phyloP scores from a whole-genome alignment of 345 rosid species.

The Melastoma malabathricum region DNA sequence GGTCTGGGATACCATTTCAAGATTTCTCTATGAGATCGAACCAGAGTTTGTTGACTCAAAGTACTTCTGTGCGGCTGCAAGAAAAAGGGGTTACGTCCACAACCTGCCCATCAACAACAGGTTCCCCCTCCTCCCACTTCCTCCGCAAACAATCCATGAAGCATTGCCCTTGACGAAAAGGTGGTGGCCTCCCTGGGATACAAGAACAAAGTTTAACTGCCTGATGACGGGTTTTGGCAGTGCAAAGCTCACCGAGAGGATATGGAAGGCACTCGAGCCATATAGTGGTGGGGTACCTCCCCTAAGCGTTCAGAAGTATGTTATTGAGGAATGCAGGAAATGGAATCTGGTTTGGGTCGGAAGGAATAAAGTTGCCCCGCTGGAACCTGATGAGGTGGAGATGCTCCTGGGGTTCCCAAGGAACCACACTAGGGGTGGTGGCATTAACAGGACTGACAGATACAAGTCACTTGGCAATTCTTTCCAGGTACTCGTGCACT shows the following conservation, averaged over 20 bases:
- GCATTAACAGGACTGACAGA: conserved; percentile 70
- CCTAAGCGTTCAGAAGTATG: conserved; percentile 29
- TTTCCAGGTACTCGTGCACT: conserved; percentile 42
- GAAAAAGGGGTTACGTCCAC: conserved; percentile 85
- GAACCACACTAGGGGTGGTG: conserved; percentile 92
- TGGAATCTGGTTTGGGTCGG: conserved; percentile 99
- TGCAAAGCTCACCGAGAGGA: conserved; percentile 59
- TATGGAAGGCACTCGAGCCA: conserved; percentile 44
- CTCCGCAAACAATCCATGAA: conserved; percentile 50
- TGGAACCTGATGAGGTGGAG: conserved; percentile 85
- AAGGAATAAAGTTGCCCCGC: conserved; percentile 67
- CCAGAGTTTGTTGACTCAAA: conserved; percentile 88
- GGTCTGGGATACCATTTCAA: conserved; percentile 71
- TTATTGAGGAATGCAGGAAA: conserved; percentile 54
- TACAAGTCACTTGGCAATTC: conserved; percentile 88
- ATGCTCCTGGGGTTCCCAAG: conserved; percentile 78
- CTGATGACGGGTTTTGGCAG: conserved; percentile 53
- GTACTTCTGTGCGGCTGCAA: conserved; percentile 72
- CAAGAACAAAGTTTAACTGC: conserved; percentile 67
- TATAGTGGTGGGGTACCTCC: conserved; percentile 43
- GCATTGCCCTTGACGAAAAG: conserved; percentile 59
- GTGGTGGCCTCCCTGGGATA: conserved; percentile 96
- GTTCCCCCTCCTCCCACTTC: conserved; percentile 57
- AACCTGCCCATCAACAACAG: conserved; percentile 61
- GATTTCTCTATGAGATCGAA: conserved; percentile 48